Evolutionary conservation across 805 yeast genomes (phyloP), one percentile per base, ranked within the genome.

Genomic region (Yarrowia yakushimensis): DNA sequence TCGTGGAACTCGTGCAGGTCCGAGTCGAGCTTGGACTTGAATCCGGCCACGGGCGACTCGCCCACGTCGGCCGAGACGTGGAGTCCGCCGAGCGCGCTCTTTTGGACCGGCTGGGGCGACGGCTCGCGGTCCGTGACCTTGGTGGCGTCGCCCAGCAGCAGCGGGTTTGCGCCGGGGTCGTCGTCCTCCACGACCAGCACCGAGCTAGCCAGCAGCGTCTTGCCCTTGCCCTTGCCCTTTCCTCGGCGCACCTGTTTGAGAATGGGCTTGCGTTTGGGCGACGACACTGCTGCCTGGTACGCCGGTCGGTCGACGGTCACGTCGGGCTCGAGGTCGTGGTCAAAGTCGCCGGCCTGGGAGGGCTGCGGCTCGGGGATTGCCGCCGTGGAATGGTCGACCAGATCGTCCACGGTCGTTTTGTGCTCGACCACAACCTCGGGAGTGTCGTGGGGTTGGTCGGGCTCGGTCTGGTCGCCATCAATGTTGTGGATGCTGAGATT

Each of bases 221-320:
- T 39, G 48, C 48, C 61, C 48, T 30, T 25, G 33, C 42, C 36
- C 59, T 50, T 55, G 48, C 59, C 59, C 59, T 52, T 52, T 43
- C 34, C 34, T 4, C 59, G 42, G 1, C 59, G 59, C 42, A 55
- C 48, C 61, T 39, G 48, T 20, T 55, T 61, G 34, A 37, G 50
- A 25, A 48, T 36, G 17, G 43, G 36, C 28, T 61, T 55, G 28
- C 60, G 62, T 18, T 36, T 30, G 31, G 63, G 62, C 39, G 62
- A 45, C 17, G 62, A 39, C 28, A 41, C 50, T 4, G 63, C 23
- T 7, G 63, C 50, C 28, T 37, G 57, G 50, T 61, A 55, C n/a
- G 60, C 27, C 15, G 63, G 46, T 2, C 46, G 28, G 20, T 45
- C 60, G 9, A 27, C 36, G 13, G 31, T 10, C 18, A 37, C 18